Conservation (phyloP, 768 basidiomycete species). For the Serendipita sp. region DNA sequence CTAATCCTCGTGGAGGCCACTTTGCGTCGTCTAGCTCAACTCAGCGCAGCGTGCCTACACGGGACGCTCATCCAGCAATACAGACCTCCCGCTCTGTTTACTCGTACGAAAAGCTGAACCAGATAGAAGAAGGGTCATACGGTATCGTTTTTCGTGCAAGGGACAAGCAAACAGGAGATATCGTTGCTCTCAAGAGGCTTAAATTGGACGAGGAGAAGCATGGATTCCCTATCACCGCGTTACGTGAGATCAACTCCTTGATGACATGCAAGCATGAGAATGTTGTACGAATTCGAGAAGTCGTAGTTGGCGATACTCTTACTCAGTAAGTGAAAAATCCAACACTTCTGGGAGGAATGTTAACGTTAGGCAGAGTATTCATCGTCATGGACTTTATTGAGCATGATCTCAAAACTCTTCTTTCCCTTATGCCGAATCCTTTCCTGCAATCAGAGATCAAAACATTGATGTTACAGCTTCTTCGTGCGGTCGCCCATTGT, state of each 20-base stretch:
- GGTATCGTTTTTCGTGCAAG: conserved; percentile 94
- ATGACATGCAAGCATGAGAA: conserved; percentile 92
- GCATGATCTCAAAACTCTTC: conserved; percentile 93
- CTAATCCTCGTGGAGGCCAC: too few species aligned
- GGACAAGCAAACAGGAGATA: conserved; percentile 87
- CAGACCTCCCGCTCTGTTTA: conserved; percentile 85
- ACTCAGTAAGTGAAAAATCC: conserved; percentile 69
- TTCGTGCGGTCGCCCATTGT: conserved; percentile 86
- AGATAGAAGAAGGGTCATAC: conserved; percentile 97
- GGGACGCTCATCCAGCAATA: conserved; percentile 64
- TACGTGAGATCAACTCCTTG: conserved; percentile 90
- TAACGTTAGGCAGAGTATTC: conserved; percentile 52
- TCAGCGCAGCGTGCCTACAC: conserved; percentile 48
- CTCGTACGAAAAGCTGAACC: conserved; percentile 84
- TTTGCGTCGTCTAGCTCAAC: too few species aligned
- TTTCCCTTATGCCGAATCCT: conserved; percentile 88
- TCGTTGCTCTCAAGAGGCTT: conserved; percentile 93
- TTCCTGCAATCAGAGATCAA: conserved; percentile 98
- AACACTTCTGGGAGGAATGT: background rate
- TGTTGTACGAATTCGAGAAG: conserved; percentile 91
- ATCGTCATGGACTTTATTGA: conserved; percentile 99
- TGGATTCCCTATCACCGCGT: conserved; percentile 92
- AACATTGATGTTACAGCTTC: conserved; percentile 82
- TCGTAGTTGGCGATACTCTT: conserved; percentile 95
- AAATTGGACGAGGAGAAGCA: conserved; percentile 98